Evolutionary conservation across 2,329 filamentous ascomycete genomes (phyloP), one percentile per base, ranked within the genome.

Genomic region (Fusarium subglutinans): DNA sequence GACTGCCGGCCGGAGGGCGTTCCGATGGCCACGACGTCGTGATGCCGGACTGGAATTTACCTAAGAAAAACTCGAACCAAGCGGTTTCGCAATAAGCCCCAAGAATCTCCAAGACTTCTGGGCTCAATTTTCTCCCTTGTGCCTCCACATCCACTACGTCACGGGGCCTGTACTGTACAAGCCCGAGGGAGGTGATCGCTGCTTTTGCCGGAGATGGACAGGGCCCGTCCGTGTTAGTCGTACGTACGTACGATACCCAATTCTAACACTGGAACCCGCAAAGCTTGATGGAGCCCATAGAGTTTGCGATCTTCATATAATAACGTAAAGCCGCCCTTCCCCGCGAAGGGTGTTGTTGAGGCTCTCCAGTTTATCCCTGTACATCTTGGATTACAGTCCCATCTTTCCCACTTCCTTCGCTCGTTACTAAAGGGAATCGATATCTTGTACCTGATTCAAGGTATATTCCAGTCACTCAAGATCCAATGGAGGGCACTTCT

Each of bases 91-190:
- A 72, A 69, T 56, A 57, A 45, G 53, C 50, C 65, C 45, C 55
- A 57, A 62, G 58, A 54, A 60, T 40, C 20, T 26, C 66, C 72
- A 74, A 73, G 72, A 75, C 68, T 50, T 63, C 59, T 37, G 35
- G 50, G 47, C 35, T 62, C 38, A 30, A 73, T 28, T 44, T 41
- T 53, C 56, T 64, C 62, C 63, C 60, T 60, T 73, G 69, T 63
- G 64, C 64, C 72, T 75, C 72, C 72, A 75, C 72, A 59, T 73
- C 55, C 48, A 74, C 72, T 63, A 74, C 72, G 72, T 74, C 72
- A 74, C 69, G 73, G 38, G 55, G 59, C 69, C 57, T 55, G 64
- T 74, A 69, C 67, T 41, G 40, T 22, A 48, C 20, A 57, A 75
- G 72, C 54, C 45, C 53, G 57, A 73, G 60, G 51, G 54, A 73